phyloP scores from a whole-genome alignment of 2,329 filamentous ascomycete species.

The Cercospora janseana region DNA sequence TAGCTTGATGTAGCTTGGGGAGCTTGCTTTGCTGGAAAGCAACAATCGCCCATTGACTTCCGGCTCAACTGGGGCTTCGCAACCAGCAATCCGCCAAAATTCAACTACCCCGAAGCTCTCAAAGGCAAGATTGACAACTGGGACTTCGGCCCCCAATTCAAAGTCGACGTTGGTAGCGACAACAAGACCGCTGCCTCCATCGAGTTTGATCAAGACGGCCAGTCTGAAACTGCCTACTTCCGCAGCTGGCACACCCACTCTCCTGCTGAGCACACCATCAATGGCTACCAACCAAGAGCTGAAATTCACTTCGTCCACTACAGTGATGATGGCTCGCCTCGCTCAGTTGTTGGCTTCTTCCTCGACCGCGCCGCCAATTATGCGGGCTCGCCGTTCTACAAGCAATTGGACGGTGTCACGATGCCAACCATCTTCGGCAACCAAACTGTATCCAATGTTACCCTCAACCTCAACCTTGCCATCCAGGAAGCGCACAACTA shows the following conservation, averaged over 20 bases:
- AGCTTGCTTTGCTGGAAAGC: slow-evolving; percentile 20
- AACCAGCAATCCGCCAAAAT: slow-evolving; percentile 1
- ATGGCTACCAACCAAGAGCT: slow-evolving; percentile 45
- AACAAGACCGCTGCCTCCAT: slow-evolving; percentile 45
- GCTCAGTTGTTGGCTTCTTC: slow-evolving; percentile 49
- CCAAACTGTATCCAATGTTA: slow-evolving; percentile 12
- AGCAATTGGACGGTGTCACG: slow-evolving; percentile 36
- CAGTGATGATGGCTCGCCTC: slow-evolving; percentile 43
- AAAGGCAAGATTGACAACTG: slow-evolving; percentile 50
- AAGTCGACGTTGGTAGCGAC: slow-evolving; percentile 38
- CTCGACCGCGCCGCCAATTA: slow-evolving; percentile 40
- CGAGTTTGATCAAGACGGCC: slow-evolving; percentile 46
- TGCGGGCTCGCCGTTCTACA: slow-evolving; percentile 41
- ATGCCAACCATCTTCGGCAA: slow-evolving; percentile 21
- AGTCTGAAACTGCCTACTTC: slow-evolving; percentile 48
- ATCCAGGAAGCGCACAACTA: slow-evolving; percentile 43
- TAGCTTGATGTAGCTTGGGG: slow-evolving; percentile 14
- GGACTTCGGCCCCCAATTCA: slow-evolving; percentile 51
- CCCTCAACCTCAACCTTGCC: slow-evolving; percentile 37
- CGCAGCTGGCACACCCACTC: slow-evolving; percentile 54
- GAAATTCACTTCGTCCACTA: slow-evolving; percentile 53
- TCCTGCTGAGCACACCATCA: slow-evolving; percentile 51
- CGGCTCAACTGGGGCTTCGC: slow-evolving; percentile 2
- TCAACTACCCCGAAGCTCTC: slow-evolving; percentile 38
- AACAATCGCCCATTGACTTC: slow-evolving; percentile 19